Base-by-base conservation (phyloP, 139 green algal species). In the Raphidocelis subcapitata region DNA sequence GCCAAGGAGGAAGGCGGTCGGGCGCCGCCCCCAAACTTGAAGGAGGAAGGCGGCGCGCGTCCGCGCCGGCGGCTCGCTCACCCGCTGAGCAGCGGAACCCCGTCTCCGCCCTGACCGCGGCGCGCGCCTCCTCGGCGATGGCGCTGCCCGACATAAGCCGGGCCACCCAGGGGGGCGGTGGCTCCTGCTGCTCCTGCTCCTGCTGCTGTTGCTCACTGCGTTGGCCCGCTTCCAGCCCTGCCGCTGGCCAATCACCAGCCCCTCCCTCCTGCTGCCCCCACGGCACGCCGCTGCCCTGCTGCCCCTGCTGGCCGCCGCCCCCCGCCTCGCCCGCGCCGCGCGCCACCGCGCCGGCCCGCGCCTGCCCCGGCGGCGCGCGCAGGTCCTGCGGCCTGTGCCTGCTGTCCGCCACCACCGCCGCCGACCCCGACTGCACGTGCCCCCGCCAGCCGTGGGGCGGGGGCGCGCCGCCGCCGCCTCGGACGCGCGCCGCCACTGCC, bases 341-440 rank as follows among this genome's bases (percentile, higher is more conserved):
- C 51, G 20, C 5, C 55, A 0, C 21, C 29, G 1, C 33, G 66
- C 32, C 36, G 51, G 15, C 59, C 31, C 33, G 24, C 32, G 32
- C 64, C 46, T 37, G 59, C 15, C 47, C 51, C 20, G 44, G 41
- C 26, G 62, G 55, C 24, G 57, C 84, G 3, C 86, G 36, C 10
- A 94, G 67, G 74, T 94, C 89, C 79, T 92, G 89, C 1, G 85
- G 85, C 15, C 89, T 70, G 69, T 94, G 80, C 51, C 23, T 63
- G 75, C 77, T 93, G 79, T 90, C 87, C 33, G 81, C 67, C 10
- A 79, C 56, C 3, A 92, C 62, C 15, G 52, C 56, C 18, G 64
- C 62, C 55, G 2, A 24, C 24, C 67, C 63, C 26, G 21, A 74
- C 65, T 90, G 78, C 57, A 94, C 36, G 65, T 89, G 82, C 3